Conservation (phyloP, 2,329 filamentous ascomycete genomes). For the Epichloe amarillans region DNA sequence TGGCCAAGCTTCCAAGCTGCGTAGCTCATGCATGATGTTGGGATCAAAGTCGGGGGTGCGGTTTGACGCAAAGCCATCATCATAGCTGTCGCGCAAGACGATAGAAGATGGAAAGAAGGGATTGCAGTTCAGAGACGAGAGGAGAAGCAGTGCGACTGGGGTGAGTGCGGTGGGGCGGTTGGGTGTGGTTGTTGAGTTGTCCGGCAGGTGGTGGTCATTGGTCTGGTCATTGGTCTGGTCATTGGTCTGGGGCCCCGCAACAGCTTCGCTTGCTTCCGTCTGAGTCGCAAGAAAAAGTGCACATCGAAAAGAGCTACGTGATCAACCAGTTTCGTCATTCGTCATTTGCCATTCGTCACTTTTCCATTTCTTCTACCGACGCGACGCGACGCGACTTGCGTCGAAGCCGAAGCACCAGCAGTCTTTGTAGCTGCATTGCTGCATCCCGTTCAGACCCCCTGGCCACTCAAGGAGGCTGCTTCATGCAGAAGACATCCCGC, state of each 20-base stretch:
- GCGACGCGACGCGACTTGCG: neutral
- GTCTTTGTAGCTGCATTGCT: neutral
- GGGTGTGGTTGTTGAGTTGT: neutral
- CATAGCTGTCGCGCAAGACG: neutral
- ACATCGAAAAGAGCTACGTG: neutral
- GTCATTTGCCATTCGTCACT: neutral
- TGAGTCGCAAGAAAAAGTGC: neutral
- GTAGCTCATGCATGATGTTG: slow-evolving; percentile 1
- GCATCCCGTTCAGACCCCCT: neutral
- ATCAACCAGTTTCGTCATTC: neutral
- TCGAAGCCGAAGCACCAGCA: neutral
- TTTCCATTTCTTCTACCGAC: neutral
- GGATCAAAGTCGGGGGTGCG: neutral
- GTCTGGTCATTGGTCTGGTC: neutral
- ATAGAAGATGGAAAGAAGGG: neutral
- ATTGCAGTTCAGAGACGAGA: neutral
- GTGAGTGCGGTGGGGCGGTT: neutral
- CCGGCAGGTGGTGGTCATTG: neutral
- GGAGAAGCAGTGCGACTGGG: neutral
- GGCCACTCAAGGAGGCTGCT: neutral
- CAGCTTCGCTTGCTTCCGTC: neutral
- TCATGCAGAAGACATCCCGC: neutral
- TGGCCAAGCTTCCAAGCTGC: neutral
- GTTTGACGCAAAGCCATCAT: neutral
- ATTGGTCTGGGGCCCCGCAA: neutral